phyloP scores from a whole-genome alignment of 73 alveolate genomes.

The Paraurostyla sp. region DNA sequence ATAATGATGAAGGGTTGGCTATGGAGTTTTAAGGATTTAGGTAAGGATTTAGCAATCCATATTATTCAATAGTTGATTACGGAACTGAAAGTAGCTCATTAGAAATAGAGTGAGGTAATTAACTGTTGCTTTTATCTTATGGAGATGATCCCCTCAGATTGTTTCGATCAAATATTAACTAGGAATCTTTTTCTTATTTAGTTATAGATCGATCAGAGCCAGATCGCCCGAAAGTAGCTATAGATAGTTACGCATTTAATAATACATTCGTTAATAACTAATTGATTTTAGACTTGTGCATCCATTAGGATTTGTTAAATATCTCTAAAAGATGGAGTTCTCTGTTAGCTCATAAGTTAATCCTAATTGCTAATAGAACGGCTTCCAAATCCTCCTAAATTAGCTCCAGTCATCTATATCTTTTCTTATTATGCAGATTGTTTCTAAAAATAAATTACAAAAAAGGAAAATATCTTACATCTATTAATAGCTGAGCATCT shows the following conservation, averaged over 20 bases:
- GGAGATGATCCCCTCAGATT: background rate
- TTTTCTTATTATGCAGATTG: background rate
- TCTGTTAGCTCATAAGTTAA: background rate
- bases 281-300: background rate
- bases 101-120: constrained; percentile 12
- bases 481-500: constrained; percentile 29
- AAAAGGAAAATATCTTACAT: background rate
- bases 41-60: constrained; percentile 10
- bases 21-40: background rate
- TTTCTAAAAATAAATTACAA: background rate
- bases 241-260: background rate
- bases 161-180: background rate
- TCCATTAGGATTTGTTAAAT: background rate
- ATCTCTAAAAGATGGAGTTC: constrained; percentile 46
- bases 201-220: background rate
- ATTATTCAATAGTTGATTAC: background rate
- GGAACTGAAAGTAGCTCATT: constrained; percentile 21
- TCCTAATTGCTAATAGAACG: background rate
- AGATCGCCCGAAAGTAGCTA: constrained; percentile 35
- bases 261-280: constrained; percentile 28
- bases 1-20: background rate
- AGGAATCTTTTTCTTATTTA: background rate
- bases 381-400: background rate
- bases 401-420: background rate
- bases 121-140: background rate